Evolutionary conservation across 495 filamentous ascomycete genomes (phyloP), one percentile per base, ranked within the genome.

Genomic region (Aspergillus baeticus): DNA sequence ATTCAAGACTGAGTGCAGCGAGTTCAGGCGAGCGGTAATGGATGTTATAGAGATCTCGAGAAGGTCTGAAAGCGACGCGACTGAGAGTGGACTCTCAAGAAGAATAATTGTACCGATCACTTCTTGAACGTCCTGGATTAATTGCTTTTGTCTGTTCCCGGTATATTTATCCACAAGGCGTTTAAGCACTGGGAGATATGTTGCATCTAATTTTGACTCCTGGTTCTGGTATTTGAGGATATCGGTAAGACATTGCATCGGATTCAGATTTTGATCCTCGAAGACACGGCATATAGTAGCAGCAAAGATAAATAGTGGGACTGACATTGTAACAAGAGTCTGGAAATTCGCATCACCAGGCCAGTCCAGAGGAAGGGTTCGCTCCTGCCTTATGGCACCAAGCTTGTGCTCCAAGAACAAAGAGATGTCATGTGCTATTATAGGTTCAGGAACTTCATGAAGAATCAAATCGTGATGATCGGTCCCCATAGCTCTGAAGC

Each of bases 291-390:
- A 71, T 3, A 64, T 35, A 10, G 69, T 74, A 0, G 67, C 63
- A 23, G 69, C 67, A 31, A 36, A 56, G 37, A 74, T 74, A 47
- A 74, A 46, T 13, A 46, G 15, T 2, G 43, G 66, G 22, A 70
- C 57, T 3, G 65, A 38, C 50, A 48, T 62, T 4, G 33, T 51
- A 1, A 65, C 54, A 15, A 72, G 37, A 4, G 7, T 34, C 23
- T 56, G 6, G 18, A 64, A 34, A n/a, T 7, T 46, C 0, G 51
- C 51, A 22, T 64, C 13, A 7, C 68, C 69, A 1, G 80, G 81
- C 81, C 80, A 84, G n/a, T 63, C 51, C 22, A 21, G 5, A 21
- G 56, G n/a, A 42, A 70, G 23, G 0, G 44, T 11, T n/a, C 45
- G 51, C 13, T 59, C 15, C 6, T 61, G 11, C 14, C 47, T 53